Conservation (phyloP, 2,329 filamentous ascomycete genomes). For the Pyrenochaeta sp. region DNA sequence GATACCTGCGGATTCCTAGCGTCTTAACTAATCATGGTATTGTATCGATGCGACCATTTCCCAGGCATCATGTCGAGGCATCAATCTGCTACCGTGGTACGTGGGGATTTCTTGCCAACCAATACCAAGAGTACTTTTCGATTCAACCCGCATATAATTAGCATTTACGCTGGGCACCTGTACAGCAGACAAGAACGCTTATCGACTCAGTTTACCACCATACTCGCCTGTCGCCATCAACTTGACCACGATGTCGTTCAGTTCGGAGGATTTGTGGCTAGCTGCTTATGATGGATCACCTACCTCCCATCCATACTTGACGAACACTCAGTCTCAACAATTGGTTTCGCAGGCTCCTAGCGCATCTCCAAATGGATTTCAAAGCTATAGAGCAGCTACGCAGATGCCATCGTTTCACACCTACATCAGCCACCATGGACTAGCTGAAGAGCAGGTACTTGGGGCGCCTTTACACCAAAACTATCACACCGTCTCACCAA, state of each 20-base stretch:
- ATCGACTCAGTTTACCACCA: no score
- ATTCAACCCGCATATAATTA: no score
- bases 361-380: not conserved
- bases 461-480: not conserved
- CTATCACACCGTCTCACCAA: no score
- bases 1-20: no score
- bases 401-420: not conserved
- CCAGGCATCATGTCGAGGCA: not conserved
- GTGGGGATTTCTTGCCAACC: no score
- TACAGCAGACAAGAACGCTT: no score
- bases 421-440: not conserved
- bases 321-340: not conserved
- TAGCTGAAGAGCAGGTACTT: not conserved
- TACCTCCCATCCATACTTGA: not conserved
- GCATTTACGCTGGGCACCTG: no score
- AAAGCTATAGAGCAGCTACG: not conserved
- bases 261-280: not conserved
- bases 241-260: not conserved
- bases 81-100: not conserved
- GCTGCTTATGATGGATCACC: not conserved
- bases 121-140: no score
- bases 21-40: no score
- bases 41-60: not conserved
- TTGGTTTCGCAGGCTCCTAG: not conserved
- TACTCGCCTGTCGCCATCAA: not conserved